Percentiles rank a stretch among this genome's conserved stretches.
Evolutionary conservation across 441 rosid genomes (phyloP).

Genomic region (Erysimum pusillum): DNA sequence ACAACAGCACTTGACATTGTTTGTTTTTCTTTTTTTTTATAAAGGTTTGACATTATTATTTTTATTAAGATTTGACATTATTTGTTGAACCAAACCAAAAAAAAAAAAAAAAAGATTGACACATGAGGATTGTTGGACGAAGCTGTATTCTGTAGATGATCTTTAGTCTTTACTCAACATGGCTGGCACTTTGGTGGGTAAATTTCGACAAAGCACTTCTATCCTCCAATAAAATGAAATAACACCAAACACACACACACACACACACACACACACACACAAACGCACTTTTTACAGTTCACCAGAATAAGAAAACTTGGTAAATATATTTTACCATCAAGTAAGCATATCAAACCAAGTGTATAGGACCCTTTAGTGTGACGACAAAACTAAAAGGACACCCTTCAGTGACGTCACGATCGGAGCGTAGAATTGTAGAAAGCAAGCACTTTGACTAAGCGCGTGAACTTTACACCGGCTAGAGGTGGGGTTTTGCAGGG

Average conservation of each 20-base stretch:
- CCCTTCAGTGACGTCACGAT: too few species aligned
- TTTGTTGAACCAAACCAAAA: background rate
- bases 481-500: conserved; percentile 32
- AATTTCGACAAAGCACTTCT: conserved; percentile 25
- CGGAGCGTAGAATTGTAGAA: background rate
- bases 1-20: background rate
- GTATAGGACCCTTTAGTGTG: too few species aligned
- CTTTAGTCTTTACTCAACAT: conserved; percentile 4
- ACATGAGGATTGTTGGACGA: background rate
- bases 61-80: background rate
- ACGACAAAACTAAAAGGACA: too few species aligned
- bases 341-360: too few species aligned
- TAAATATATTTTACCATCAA: too few species aligned
- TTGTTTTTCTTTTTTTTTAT: background rate
- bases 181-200: conserved; percentile 29
- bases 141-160: background rate
- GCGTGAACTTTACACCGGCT: background rate
- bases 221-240: conserved; percentile 27
- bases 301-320: too few species aligned
- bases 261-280: background rate
- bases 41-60: background rate
- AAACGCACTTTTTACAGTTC: too few species aligned
- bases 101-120: too few species aligned
- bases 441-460: background rate
- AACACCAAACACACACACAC: conserved; percentile 32